A percentile compares a stretch with the other conserved stretches of the same genome.
Conservation (phyloP, 129 eudicot species). For the Scalesia atractyloides region DNA sequence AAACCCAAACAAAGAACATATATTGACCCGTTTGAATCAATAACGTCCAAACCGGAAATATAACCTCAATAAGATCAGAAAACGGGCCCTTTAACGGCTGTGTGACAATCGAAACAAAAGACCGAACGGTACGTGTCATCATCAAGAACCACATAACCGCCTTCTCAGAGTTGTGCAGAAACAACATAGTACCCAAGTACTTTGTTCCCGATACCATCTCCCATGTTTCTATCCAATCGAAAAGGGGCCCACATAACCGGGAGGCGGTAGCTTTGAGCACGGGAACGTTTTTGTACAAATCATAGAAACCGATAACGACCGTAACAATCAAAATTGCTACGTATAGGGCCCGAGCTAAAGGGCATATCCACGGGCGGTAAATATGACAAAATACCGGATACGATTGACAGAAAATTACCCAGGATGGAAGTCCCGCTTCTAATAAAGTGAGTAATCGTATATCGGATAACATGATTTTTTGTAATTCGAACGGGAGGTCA, state of each 20-base stretch:
- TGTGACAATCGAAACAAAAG: conserved; percentile 57
- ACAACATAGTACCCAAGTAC: conserved; percentile 93
- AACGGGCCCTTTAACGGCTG: conserved; percentile 78
- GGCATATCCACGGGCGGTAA: conserved; percentile 99
- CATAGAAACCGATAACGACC: conserved; percentile 94
- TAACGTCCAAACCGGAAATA: conserved; percentile 62
- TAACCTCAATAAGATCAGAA: conserved; percentile 48
- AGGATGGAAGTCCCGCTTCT: conserved; percentile 96
- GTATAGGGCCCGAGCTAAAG: conserved; percentile 78
- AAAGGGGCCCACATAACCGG: conserved; percentile 80
- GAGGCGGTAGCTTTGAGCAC: conserved; percentile 91
- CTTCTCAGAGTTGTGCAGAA: conserved; percentile 84
- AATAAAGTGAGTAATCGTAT: conserved; percentile 71
- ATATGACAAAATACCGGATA: conserved; percentile 88
- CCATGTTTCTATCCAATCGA: conserved; percentile 97
- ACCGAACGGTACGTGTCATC: conserved; percentile 61
- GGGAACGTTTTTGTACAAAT: conserved; percentile 92
- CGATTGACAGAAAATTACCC: conserved; percentile 96
- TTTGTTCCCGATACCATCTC: conserved; percentile 92
- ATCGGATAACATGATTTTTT: conserved; percentile 64
- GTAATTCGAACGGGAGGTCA: conserved; percentile 77
- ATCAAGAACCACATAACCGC: conserved; percentile 77
- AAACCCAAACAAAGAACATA: conserved; percentile 55
- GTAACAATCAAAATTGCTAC: conserved; percentile 72
- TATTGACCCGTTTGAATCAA: conserved; percentile 40